A percentile compares a stretch with the other conserved stretches of the same genome.
phyloP scores from a whole-genome alignment of 129 eudicot species.

The Arctium minus region DNA sequence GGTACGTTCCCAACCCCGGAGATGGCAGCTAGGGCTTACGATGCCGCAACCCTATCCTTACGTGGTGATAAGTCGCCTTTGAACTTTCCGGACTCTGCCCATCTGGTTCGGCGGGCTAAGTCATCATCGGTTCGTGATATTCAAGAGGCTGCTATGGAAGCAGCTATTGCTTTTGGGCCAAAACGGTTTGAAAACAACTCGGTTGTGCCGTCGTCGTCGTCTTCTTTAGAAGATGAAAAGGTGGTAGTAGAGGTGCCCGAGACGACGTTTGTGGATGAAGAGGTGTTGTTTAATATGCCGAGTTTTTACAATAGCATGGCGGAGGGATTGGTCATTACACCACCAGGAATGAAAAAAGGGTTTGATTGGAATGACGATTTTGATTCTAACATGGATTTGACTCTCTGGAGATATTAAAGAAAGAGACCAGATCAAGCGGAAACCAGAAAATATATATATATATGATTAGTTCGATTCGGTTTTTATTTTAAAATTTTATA shows the following conservation, averaged over 20 bases:
- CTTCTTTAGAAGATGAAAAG: not conserved
- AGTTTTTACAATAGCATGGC: conserved; percentile 34
- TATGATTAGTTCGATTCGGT: not conserved
- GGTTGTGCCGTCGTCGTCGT: not conserved
- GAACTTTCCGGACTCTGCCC: conserved; percentile 28
- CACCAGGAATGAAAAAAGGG: conserved; percentile 35
- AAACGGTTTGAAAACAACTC: not conserved
- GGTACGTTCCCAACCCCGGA: conserved; percentile 48
- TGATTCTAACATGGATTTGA: conserved; percentile 20
- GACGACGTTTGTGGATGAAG: conserved; percentile 27
- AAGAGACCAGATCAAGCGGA: not conserved
- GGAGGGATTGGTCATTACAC: conserved; percentile 41
- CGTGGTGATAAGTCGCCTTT: conserved; percentile 31
- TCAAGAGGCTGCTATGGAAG: conserved; percentile 28
- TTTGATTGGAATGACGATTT: conserved; percentile 31
- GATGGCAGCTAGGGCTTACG: conserved; percentile 50
- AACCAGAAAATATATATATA: not conserved
- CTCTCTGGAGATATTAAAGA: conserved; percentile 18
- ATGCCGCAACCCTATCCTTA: conserved; percentile 34
- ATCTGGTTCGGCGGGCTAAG: conserved; percentile 23
- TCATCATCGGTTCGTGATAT: conserved; percentile 31
- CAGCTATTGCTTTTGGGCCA: conserved; percentile 11
- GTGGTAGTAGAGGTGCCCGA: not conserved
- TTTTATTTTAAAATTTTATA: not conserved
- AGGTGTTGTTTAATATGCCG: conserved; percentile 37